These are phyloP conservation scores for Coccomyxa subellipsoidea DNA, from an alignment of 163 green algal species.

Conservation along the genomic window DNA sequence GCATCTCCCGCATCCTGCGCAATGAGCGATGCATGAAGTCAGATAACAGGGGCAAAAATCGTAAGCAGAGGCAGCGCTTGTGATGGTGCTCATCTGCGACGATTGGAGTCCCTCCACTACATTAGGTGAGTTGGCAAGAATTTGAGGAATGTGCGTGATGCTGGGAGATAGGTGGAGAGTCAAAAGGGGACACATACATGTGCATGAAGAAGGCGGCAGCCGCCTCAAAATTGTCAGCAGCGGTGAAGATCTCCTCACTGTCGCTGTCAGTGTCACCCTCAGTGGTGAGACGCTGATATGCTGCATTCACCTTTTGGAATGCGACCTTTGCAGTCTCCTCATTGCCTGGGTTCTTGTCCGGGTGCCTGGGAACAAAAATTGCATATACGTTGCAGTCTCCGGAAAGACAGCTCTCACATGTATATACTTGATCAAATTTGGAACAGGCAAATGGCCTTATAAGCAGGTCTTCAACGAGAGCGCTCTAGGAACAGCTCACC, in stretches of 20 bases:
- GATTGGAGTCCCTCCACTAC: too few species aligned
- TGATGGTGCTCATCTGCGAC: too few species aligned
- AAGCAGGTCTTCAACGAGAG: not conserved
- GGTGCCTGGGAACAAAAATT: conserved; percentile 14
- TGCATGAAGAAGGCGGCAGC: conserved; percentile 18
- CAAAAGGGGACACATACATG: too few species aligned
- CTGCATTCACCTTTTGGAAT: conserved; percentile 20
- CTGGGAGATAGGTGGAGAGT: too few species aligned
- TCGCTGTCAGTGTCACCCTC: conserved; percentile 15
- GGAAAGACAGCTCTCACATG: not conserved
- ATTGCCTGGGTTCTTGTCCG: conserved; percentile 30
- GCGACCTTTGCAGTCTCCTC: conserved; percentile 7
- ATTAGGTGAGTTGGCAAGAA: too few species aligned
- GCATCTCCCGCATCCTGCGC: too few species aligned
- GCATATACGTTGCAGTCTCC: not conserved
- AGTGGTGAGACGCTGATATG: conserved; percentile 10
- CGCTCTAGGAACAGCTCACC: not conserved
- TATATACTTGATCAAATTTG: not conserved
- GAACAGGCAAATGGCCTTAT: not conserved
- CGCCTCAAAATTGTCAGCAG: conserved; percentile 10
- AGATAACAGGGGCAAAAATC: too few species aligned
- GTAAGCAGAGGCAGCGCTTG: too few species aligned
- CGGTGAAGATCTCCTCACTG: conserved; percentile 5
- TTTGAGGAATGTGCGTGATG: too few species aligned
- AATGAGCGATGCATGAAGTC: too few species aligned